Evolutionary conservation across 2,329 filamentous ascomycete species (phyloP), one percentile per base, ranked within the genome.

Genomic region (Leptodontidium sp.): DNA sequence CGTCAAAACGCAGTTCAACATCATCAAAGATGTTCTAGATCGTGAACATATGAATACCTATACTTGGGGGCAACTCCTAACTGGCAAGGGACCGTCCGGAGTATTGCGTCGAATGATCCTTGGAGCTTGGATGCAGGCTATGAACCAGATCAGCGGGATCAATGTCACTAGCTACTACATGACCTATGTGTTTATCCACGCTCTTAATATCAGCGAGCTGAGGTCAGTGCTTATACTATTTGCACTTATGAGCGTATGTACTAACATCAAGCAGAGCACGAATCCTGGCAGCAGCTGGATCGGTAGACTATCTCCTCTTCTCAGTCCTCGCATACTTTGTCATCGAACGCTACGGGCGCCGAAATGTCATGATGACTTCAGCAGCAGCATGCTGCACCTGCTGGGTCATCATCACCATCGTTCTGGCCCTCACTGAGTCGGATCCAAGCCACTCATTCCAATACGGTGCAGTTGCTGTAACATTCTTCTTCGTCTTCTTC

Each of bases 401-500:
- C 43, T 82, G 82, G 80, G 74, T 82, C 61, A 75, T 82, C 70
- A 79, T 82, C 32, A 71, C 80, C 0, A 76, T 78, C 0, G 72
- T 81, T 0, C 76, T 81, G 7, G 65, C 17, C 2, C 73, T 64
- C 69, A 74, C 70, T 11, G 68, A 75, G 65, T 57, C 65, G 52
- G 52, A 75, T 68, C 47, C 71, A 69, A 15, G 69, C 70, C 15
- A 79, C 57, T 72, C 71, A 81, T 63, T 79, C 83, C 50, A 82
- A 79, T 80, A 82, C 1, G 88, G 88, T 71, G 80, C 90, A 38
- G 82, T 77, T 3, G 75, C 78, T 9, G 77, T 81, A 0, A 75
- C 79, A 0, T 80, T 81, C 65, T 81, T 82, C 75, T 81, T 81
- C 62, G 67, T 87, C 24, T 89, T 88, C 79, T 88, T 86, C 75